A percentile compares a stretch with the other conserved stretches of the same genome.
phyloP scores from a whole-genome alignment of 2,329 filamentous ascomycete species.

The Phoma sp. region DNA sequence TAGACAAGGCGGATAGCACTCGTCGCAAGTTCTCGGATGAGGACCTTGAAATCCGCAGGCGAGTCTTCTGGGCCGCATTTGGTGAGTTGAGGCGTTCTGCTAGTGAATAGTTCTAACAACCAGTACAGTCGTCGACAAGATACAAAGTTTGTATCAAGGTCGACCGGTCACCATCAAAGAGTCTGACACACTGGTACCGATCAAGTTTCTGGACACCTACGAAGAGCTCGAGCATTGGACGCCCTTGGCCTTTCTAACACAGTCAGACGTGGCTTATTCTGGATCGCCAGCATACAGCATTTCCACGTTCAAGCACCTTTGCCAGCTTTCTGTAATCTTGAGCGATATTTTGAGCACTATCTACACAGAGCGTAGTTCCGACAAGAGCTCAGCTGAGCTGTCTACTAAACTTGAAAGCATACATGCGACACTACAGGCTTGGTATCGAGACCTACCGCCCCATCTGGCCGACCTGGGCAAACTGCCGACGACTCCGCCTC shows the following conservation, averaged over 20 bases:
- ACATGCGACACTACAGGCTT: conserved; percentile 53
- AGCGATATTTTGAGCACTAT: conserved; percentile 51
- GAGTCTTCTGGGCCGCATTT: conserved; percentile 58
- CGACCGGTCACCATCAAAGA: conserved; percentile 58
- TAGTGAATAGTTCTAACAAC: conserved; percentile 9
- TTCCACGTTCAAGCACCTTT: conserved; percentile 54
- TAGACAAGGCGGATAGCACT: conserved; percentile 49
- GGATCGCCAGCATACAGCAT: conserved; percentile 52
- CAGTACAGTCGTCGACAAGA: conserved; percentile 55
- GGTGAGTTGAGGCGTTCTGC: conserved; percentile 13
- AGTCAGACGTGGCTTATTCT: conserved; percentile 40
- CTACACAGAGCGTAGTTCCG: conserved; percentile 50
- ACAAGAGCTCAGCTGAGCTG: conserved; percentile 46
- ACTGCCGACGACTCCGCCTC: conserved; percentile 43
- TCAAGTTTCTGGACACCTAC: conserved; percentile 58
- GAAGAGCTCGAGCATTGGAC: conserved; percentile 63
- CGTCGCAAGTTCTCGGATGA: conserved; percentile 53
- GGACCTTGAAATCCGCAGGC: conserved; percentile 55
- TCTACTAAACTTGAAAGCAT: conserved; percentile 48
- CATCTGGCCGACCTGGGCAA: conserved; percentile 53
- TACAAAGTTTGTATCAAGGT: conserved; percentile 64
- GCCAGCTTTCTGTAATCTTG: conserved; percentile 55
- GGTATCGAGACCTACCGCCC: conserved; percentile 52
- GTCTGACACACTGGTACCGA: conserved; percentile 56
- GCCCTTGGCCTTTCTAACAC: conserved; percentile 51